Conservation (phyloP, 345 rosid genomes). For the Turritis glabra region DNA sequence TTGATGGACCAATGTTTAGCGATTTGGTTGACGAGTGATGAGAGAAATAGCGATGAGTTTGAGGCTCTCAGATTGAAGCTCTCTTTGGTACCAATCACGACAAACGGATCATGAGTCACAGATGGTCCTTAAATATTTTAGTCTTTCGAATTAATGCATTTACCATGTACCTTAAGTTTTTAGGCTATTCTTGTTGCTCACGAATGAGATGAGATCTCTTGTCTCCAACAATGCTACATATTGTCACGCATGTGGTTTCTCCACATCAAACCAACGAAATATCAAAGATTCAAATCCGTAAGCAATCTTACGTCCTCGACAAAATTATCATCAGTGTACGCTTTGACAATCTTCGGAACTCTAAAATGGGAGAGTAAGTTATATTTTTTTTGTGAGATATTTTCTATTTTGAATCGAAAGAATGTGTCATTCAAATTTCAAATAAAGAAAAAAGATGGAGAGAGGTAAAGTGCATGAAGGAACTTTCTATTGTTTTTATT, state of each 20-base stretch:
- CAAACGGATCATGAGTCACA: slow-evolving; percentile 35
- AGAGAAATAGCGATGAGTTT: slow-evolving; percentile 58
- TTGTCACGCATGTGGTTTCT: not conserved
- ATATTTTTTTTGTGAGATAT: no score
- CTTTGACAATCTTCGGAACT: no score
- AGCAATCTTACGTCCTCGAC: not conserved
- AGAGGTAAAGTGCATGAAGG: not conserved
- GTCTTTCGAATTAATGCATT: not conserved
- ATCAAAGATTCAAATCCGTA: not conserved
- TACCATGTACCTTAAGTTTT: no score
- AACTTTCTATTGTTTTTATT: not conserved
- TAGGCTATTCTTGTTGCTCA: no score
- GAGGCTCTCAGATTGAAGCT: slow-evolving; percentile 61
- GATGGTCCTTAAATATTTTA: slow-evolving; percentile 24
- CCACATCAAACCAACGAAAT: not conserved
- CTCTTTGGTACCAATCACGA: slow-evolving; percentile 42
- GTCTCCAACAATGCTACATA: not conserved
- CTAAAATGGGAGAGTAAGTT: no score
- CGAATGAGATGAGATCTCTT: no score
- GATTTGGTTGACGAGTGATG: slow-evolving; percentile 67
- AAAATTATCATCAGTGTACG: no score
- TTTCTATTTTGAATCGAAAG: not conserved
- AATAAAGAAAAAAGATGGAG: not conserved
- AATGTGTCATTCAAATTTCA: not conserved
- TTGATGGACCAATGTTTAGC: slow-evolving; percentile 61